phyloP scores from a whole-genome alignment of 1,284 basidiomycete genomes.

The Schizophyllum amplum region DNA sequence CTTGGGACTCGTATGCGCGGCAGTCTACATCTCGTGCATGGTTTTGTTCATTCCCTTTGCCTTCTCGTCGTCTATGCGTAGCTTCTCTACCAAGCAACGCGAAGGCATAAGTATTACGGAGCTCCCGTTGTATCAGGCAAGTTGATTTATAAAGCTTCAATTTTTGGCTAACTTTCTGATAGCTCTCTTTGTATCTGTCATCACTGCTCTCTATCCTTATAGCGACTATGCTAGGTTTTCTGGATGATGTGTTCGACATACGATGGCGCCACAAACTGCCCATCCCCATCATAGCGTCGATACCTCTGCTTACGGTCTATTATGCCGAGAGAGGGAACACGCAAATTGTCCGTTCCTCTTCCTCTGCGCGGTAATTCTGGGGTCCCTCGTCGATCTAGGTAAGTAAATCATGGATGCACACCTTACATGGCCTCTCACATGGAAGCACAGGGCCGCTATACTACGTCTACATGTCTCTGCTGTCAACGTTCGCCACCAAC shows the following conservation, averaged over 20 bases:
- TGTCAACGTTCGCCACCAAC: constrained; percentile 97
- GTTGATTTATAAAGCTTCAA: too few species aligned
- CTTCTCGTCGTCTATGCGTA: constrained; percentile 66
- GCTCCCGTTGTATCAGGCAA: constrained; percentile 85
- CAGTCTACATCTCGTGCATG: constrained; percentile 80
- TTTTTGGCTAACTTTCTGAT: too few species aligned
- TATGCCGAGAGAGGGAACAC: constrained; percentile 92
- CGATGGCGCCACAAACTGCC: constrained; percentile 98
- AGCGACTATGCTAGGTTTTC: constrained; percentile 90
- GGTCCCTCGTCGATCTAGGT: constrained; percentile 86
- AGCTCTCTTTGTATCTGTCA: constrained; percentile 91
- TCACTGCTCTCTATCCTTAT: constrained; percentile 86
- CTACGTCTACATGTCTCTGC: constrained; percentile 92
- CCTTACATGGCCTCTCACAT: constrained; percentile 6
- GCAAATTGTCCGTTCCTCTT: constrained; percentile 89
- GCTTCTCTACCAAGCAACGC: constrained; percentile 30
- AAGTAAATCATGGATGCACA: constrained; percentile 22
- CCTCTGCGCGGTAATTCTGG: constrained; percentile 65
- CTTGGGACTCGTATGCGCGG: constrained; percentile 84
- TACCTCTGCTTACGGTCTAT: constrained; percentile 94
- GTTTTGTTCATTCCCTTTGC: constrained; percentile 88
- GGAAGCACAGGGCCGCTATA: constrained; percentile 72
- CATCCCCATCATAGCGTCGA: constrained; percentile 91
- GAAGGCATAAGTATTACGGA: constrained; percentile 61
- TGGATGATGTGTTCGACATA: constrained; percentile 98